These are phyloP conservation scores for Solanum peruvianum DNA, from an alignment of 257 asterid genomes.

Conservation along the genomic window DNA sequence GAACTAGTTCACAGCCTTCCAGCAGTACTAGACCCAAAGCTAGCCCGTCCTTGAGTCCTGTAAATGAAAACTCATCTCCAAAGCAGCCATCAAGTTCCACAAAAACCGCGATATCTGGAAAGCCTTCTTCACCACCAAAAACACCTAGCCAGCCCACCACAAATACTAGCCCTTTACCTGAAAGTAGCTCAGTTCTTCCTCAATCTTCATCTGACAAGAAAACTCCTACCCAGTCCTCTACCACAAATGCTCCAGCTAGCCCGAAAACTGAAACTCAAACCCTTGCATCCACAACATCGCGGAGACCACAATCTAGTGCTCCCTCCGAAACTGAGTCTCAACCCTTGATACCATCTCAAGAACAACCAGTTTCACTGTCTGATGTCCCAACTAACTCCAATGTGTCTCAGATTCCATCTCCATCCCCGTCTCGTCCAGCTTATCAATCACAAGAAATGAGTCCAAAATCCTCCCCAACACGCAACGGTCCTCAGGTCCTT, in stretches of 20 bases:
- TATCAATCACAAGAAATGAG: constrained; percentile 16
- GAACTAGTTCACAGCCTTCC: background rate
- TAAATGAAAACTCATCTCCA: background rate
- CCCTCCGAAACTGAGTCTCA: background rate
- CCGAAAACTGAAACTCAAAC: no score
- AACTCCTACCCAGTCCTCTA: background rate
- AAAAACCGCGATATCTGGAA: background rate
- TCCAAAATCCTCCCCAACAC: constrained; percentile 19
- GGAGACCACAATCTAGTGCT: background rate
- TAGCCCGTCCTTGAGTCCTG: background rate
- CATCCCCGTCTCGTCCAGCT: constrained; percentile 23
- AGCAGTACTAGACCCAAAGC: background rate
- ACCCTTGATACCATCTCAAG: background rate
- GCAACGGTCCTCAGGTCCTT: constrained; percentile 3
- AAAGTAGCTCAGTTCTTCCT: background rate
- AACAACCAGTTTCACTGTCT: no score
- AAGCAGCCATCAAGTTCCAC: constrained; percentile 4
- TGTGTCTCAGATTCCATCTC: no score
- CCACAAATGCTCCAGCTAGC: background rate
- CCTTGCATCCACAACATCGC: no score
- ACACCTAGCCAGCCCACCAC: constrained; percentile 1
- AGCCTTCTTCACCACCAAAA: background rate
- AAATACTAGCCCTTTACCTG: background rate
- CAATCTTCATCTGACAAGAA: constrained; percentile 1
- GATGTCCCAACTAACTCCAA: no score